These are phyloP conservation scores for Chondrus crispus DNA, from an alignment of 23 red algal species.

Conservation along the genomic window DNA sequence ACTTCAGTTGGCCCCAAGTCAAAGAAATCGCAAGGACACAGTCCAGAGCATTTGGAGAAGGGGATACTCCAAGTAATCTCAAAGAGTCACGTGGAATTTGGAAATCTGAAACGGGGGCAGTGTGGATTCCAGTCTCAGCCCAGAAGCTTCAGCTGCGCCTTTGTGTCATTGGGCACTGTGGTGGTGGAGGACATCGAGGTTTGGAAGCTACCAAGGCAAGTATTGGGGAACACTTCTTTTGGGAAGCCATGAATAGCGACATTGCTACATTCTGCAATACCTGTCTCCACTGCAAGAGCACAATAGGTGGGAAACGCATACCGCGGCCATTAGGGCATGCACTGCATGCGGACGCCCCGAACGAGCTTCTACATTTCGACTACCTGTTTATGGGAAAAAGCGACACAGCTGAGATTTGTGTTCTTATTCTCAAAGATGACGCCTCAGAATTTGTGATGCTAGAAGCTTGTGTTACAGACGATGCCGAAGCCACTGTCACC, in stretches of 20 bases:
- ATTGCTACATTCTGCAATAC: background rate
- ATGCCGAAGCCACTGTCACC: background rate
- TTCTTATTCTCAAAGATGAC: conserved; percentile 20
- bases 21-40: background rate
- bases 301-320: background rate
- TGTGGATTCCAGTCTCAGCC: background rate
- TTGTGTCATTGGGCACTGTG: background rate
- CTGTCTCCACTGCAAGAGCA: background rate
- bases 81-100: background rate
- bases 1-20: background rate
- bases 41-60: background rate
- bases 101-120: background rate
- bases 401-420: background rate
- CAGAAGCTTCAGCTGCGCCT: background rate
- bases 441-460: background rate
- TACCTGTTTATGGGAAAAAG: background rate
- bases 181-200: background rate
- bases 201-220: background rate
- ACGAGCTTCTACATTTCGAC: conserved; percentile 15
- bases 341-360: background rate
- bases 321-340: background rate
- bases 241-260: background rate
- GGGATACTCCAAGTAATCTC: background rate
- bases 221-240: background rate
- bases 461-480: background rate